Evolutionary conservation across 2,329 filamentous ascomycete genomes (phyloP).

Genomic region (Xylaria sp.): DNA sequence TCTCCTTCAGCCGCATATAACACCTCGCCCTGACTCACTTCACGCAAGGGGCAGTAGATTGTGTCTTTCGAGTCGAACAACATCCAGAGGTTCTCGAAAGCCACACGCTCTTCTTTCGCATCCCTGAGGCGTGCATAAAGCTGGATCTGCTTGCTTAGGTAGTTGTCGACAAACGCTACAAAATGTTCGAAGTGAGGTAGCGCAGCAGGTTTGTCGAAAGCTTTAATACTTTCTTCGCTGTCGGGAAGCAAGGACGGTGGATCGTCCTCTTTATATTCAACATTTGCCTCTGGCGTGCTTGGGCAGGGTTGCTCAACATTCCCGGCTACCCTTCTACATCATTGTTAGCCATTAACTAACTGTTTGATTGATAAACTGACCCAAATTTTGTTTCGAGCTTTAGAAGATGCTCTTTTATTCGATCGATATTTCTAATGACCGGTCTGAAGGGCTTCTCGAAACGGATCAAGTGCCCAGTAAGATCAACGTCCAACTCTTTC

Average conservation of each 20-base stretch:
- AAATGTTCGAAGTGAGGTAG: neutral
- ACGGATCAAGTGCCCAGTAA: neutral
- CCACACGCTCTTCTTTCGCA: neutral
- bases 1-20: neutral
- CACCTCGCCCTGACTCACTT: neutral
- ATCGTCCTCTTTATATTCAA: neutral
- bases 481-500: neutral
- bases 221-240: neutral
- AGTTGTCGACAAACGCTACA: neutral
- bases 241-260: neutral
- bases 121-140: neutral
- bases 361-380: neutral
- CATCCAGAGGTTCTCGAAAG: neutral
- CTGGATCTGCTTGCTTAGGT: neutral
- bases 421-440: neutral
- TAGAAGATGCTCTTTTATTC: neutral
- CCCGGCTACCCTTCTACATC: neutral
- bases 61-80: neutral
- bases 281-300: neutral
- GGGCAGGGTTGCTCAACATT: neutral
- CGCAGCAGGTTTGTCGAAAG: neutral
- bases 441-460: neutral
- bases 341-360: neutral
- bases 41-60: neutral
- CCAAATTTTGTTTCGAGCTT: neutral